Evolutionary conservation across 1,284 basidiomycete species (phyloP), one percentile per base, ranked within the genome.

Genomic region (Irpex lacteus): DNA sequence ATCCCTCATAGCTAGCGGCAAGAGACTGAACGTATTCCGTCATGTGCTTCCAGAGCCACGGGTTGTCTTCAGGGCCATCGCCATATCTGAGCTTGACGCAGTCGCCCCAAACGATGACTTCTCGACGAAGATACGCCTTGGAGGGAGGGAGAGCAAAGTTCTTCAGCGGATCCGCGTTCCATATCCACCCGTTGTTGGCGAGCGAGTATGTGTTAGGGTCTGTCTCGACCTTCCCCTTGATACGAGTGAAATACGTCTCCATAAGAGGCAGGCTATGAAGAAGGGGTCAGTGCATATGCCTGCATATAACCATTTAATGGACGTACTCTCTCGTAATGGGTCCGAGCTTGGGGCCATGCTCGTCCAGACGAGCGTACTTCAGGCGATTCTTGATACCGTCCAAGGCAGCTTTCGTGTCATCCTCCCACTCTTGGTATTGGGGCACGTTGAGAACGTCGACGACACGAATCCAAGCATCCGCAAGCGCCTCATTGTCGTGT

Each of bases 141-240:
- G 96, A 98, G 0, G 93, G 91, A 58, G 87, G 86, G n/a, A 94
- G 86, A 7, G 96, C 97, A 78, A 99, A 99, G 80, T 98, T 98
- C 68, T 89, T 84, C 19, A 99, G 83, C 0, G 97, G 97, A 75
- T 99, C 91, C 1, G 97, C 96, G 65, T 92, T 83, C 97, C 97
- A 99, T 70, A 99, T 97, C 97, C 97, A 99, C 5, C 97, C 97
- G 72, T 99, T 99, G 78, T 98, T 98, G 4, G 97, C 97, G 36
- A 98, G 79, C 0, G 92, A 90, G 71, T 96, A 92, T 7, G 85
- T 81, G 19, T 82, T 74, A 1, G 90, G 86, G 64, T 95, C 88
- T 57, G 86, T 83, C 59, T 85, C 77, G 1, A 85, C 85, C 21
- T 78, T 81, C 5, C 82, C 79, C 7, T 85, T 79, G 15, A 97